Base-by-base conservation (phyloP, 768 basidiomycete genomes). In the Tylopilus balloui region DNA sequence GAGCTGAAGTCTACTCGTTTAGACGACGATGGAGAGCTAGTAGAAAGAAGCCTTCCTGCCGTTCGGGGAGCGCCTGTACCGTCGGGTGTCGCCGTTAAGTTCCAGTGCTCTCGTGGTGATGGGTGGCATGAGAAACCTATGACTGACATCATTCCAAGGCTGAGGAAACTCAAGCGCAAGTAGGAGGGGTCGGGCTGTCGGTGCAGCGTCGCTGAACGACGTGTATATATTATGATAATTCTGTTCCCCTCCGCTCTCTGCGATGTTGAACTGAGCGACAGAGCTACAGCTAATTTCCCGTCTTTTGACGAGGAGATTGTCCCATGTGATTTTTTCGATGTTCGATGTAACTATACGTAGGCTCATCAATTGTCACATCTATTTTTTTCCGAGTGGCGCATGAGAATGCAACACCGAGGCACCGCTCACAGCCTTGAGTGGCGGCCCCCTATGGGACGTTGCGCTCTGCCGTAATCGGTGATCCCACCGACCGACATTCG, bases 131-230 rank as follows among this genome's bases (percentile, higher is more conserved):
- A 65, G 44, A 59, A 46, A 29, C 45, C 51, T 24, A 17, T 69
- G 44, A 37, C 36, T 1, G 67, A 69, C 9, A 62, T 69, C n/a
- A 65, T 69, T 6, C 63, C 61, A n/a, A 50, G 47, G 29, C 24
- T 67, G 23, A 65, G 66, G 48, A 45, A 51, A n/a, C 56, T 67
- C 31, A 67, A 45, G 46, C 21, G 28, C 4, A 56, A 45, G 45
- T 60, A 62, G 47, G 37, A 12, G 19, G 23, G 19, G 21, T 36
- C 6, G 25, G 27, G 9, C 36, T 25, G 11, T 40, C 29, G 20
- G 24, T 15, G 25, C 23, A 24, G 27, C 5, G 27, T 39, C 24
- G 34, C 36, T 23, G 19, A n/a, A 32, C 19, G 34, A 37, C 23
- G 5, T 1, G 21, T 40, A 15, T n/a, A 48, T 42, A 8, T 42